Base-by-base conservation (phyloP, 225 moss, liverwort and hornwort species). In the Physcomitrellopsis africana region DNA sequence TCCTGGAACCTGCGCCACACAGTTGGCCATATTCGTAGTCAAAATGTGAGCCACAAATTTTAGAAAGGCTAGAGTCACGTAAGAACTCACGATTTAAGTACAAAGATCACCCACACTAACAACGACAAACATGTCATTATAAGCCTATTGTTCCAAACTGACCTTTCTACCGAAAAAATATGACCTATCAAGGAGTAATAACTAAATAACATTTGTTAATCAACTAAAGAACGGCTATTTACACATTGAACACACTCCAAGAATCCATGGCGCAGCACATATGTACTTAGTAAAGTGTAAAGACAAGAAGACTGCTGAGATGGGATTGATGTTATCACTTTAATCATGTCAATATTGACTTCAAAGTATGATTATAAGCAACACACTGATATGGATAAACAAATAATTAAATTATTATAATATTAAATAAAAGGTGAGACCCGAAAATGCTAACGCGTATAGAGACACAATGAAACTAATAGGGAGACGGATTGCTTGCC, bases 1-100 rank as follows among this genome's bases (percentile, higher is more conserved):
- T 76, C 97, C 97, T 68, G 97, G 92, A 52, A 95, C 89, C 80
- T 89, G 76, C 55, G 8, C 52, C 46, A 75, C 49, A 68, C 42
- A 47, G 65, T 49, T 4, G 24, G 43, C 13, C 72, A 22, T 67
- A 10, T 46, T 74, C 54, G 58, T 77, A 32, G 80, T 68, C 12
- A 60, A 53, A 53, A 47, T 10, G 13, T 49, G 65, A 49, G 24
- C 17, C 20, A 55, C 2, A 80, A 54, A 37, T 17, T 55, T 60
- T 48, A 27, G n/a, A 10, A 60, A 23, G 63, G 63, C n/a, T 72
- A 58, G 10, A 27, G 79, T 63, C 58, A 57, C 32, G 16, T 24
- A 51, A 7, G 68, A 26, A 2, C 46, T 48, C 54, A 54, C 45
- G 14, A 16, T 14, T 16, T 54, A 41, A 73, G 43, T 8, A 47